Evolutionary conservation across 345 rosid genomes (phyloP), one percentile per base, ranked within the genome.

Genomic region (Mallotus nudiflorus): DNA sequence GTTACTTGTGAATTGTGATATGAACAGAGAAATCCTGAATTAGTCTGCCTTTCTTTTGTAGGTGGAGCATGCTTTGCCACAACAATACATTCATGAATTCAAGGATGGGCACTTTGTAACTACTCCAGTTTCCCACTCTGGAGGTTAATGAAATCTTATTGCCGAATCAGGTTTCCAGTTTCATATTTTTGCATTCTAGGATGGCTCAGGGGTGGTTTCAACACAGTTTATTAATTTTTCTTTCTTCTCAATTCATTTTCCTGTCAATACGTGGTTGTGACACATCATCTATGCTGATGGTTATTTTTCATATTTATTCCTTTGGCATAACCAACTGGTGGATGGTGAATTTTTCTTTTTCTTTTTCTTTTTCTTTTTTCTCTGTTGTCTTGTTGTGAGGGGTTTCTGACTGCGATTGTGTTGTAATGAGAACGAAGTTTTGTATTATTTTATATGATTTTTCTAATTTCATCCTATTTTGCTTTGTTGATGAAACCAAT

Each of bases 51-150:
- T 77, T 68, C 11, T 68, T 56, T 71, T 79, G 82, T 68, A 92
- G 99, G 90, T 27, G 76, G 99, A 95, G 82, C 96, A 91, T 82
- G 80, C 92, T 64, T 70, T 95, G 81, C 97, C 99, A 31, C 96
- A 90, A 75, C 99, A 95, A 71, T 92, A 72, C 73, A 75, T 82
- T 72, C 92, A 95, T 77, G 37, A 44, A 73, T 89, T 81, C 44
- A 82, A 82, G 65, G 87, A 88, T 71, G 93, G 97, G 46, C 89
- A 79, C 71, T 86, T 95, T 13, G 87, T 84, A 78, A 95, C 97
- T 25, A 85, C 86, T 59, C 97, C 99, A 10, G 92, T 95, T 69
- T 88, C 99, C 14, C 99, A 95, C 80, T 95, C 99, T 57, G 99
- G 97, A 57, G 99, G 91, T 61, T 95, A 83, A 86, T 49, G 19